phyloP scores from a whole-genome alignment of 345 rosid genomes.

The Microthlaspi erraticum region DNA sequence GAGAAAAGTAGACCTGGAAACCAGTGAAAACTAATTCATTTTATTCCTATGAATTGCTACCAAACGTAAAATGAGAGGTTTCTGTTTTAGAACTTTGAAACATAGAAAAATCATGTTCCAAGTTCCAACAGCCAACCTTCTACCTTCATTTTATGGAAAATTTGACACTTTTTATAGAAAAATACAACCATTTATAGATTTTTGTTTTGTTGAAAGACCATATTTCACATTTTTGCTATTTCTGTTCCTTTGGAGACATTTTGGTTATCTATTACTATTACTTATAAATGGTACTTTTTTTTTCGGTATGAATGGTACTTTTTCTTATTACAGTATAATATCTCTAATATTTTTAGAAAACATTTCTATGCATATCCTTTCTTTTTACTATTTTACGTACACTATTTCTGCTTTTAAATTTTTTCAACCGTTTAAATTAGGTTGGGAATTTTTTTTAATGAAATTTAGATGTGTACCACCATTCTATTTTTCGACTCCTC shows the following conservation, averaged over 20 bases:
- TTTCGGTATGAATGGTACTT: too few species aligned
- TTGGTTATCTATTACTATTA: not conserved
- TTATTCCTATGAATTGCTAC: not conserved
- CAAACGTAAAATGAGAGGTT: not conserved
- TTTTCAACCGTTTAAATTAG: too few species aligned
- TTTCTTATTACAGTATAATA: not conserved
- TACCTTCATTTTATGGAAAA: not conserved
- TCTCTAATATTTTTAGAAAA: not conserved
- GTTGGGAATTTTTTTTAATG: too few species aligned
- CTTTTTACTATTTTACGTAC: not conserved
- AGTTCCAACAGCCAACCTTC: not conserved
- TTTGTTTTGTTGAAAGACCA: not conserved
- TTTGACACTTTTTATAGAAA: not conserved
- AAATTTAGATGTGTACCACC: not conserved
- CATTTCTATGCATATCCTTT: not conserved
- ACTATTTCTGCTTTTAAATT: not conserved
- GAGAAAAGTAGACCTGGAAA: too few species aligned
- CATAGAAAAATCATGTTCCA: not conserved
- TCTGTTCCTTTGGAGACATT: not conserved
- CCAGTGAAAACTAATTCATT: not conserved
- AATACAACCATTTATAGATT: not conserved
- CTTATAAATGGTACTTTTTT: too few species aligned
- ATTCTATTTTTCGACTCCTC: not conserved
- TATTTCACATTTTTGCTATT: not conserved
- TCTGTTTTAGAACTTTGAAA: not conserved